These are phyloP conservation scores for Cystobasidium ongulense DNA, from an alignment of 768 basidiomycete species.

Conservation along the genomic window DNA sequence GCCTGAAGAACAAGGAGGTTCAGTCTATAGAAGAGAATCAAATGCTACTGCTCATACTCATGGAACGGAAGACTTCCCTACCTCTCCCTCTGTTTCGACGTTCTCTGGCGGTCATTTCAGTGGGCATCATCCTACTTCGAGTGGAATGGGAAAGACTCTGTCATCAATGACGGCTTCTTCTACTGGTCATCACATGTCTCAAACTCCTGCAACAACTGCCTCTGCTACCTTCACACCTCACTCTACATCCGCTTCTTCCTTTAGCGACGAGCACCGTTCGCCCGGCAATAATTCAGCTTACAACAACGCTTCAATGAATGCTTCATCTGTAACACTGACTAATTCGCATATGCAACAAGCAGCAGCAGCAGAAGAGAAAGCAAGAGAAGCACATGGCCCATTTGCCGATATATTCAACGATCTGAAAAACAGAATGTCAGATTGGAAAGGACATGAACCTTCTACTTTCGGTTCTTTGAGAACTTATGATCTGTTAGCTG, in stretches of 20 bases:
- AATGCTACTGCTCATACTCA: slow-evolving; percentile 17
- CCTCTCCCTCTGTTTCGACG: slow-evolving; percentile 23
- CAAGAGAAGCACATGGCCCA: slow-evolving; percentile 46
- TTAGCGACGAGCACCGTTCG: background rate
- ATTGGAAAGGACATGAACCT: slow-evolving; percentile 89
- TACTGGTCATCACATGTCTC: background rate
- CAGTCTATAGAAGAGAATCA: slow-evolving; percentile 4
- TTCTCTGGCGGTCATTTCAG: background rate
- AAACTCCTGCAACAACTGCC: slow-evolving; percentile 7
- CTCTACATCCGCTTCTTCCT: slow-evolving; percentile 11
- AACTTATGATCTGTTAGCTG: slow-evolving; percentile 84
- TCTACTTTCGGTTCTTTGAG: slow-evolving; percentile 71
- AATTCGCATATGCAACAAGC: background rate
- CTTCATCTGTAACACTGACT: background rate
- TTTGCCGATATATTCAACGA: slow-evolving; percentile 81
- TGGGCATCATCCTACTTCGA: background rate
- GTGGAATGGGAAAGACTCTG: slow-evolving; percentile 6
- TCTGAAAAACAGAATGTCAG: slow-evolving; percentile 76
- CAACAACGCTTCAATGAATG: too few species aligned
- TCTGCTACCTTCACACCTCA: background rate
- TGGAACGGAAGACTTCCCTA: slow-evolving; percentile 27
- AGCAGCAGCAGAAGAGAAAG: slow-evolving; percentile 28
- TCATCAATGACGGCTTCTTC: background rate
- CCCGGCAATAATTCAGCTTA: background rate
- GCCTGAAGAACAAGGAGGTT: background rate